These are phyloP conservation scores for Kwoniella mangroviensis DNA, from an alignment of 768 basidiomycete genomes.

Conservation along the genomic window DNA sequence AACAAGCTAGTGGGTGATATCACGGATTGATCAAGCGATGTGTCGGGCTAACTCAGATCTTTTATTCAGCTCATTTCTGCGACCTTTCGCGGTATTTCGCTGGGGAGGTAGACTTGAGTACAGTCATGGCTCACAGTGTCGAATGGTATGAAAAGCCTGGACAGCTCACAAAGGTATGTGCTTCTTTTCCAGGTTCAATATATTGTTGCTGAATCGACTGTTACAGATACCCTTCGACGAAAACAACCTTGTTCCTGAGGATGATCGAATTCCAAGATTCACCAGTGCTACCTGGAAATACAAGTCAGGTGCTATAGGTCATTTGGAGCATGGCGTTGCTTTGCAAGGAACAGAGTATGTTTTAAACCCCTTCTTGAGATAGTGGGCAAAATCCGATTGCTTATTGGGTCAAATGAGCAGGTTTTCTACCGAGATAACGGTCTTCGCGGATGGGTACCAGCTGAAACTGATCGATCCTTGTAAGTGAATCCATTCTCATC, in stretches of 20 bases:
- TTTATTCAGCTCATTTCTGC: constrained; percentile 14
- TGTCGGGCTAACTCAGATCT: constrained; percentile 57
- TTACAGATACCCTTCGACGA: constrained; percentile 69
- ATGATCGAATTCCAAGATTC: constrained; percentile 89
- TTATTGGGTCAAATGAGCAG: constrained; percentile 1
- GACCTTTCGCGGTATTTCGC: constrained; percentile 92
- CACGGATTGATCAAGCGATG: too few species aligned
- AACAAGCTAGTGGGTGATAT: constrained; percentile 69
- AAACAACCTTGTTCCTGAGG: constrained; percentile 72
- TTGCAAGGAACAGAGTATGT: constrained; percentile 89
- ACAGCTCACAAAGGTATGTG: constrained; percentile 72
- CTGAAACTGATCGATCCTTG: constrained; percentile 25
- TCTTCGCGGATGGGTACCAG: constrained; percentile 86
- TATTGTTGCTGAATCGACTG: constrained; percentile 4
- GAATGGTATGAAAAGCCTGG: constrained; percentile 91
- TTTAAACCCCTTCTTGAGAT: background rate
- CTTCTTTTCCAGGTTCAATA: constrained; percentile 47
- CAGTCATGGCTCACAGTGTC: constrained; percentile 69
- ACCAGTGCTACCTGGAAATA: constrained; percentile 96
- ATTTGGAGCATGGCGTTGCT: constrained; percentile 80
- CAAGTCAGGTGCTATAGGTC: constrained; percentile 87
- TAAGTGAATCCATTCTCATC: constrained; percentile 17
- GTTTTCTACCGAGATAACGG: constrained; percentile 77
- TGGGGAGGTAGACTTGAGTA: constrained; percentile 80
- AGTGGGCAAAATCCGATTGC: background rate